A percentile compares a stretch with the other conserved stretches of the same genome.
phyloP scores from a whole-genome alignment of 225 moss, liverwort and hornwort genomes.

The Antitrichia curtipendula region DNA sequence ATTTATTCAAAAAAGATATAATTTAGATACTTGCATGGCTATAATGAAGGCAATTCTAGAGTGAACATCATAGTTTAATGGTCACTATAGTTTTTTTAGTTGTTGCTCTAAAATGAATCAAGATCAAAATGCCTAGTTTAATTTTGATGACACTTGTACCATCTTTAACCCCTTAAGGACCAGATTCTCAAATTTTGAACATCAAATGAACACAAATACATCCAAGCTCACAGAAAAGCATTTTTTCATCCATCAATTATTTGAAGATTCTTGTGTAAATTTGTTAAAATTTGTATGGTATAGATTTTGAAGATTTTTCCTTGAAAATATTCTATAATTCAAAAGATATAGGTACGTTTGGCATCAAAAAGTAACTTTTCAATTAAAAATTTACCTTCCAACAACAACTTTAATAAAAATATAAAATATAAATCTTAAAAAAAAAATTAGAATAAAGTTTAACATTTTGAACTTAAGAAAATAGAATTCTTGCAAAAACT shows the following conservation, averaged over 20 bases:
- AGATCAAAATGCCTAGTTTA: background rate
- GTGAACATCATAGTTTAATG: background rate
- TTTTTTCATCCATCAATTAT: background rate
- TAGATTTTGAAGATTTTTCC: background rate
- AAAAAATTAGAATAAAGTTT: too few species aligned
- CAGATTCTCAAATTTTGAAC: background rate
- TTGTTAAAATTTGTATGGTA: background rate
- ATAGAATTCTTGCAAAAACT: too few species aligned
- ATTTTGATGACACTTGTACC: background rate
- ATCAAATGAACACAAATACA: background rate
- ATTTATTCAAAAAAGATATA: background rate
- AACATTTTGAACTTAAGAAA: too few species aligned
- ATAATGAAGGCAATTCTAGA: background rate
- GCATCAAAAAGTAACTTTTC: too few species aligned
- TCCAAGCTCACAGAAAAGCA: background rate
- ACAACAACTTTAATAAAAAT: too few species aligned
- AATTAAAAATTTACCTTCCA: too few species aligned
- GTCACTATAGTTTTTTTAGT: background rate
- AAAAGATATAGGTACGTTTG: background rate
- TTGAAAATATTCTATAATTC: background rate
- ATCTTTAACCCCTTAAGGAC: background rate
- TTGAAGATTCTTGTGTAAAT: background rate
- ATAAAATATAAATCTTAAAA: too few species aligned
- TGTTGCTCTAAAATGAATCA: background rate
- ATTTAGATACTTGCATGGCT: background rate